These are phyloP conservation scores for Colletotrichum destructivum DNA, from an alignment of 2,329 filamentous ascomycete genomes.

Conservation along the genomic window DNA sequence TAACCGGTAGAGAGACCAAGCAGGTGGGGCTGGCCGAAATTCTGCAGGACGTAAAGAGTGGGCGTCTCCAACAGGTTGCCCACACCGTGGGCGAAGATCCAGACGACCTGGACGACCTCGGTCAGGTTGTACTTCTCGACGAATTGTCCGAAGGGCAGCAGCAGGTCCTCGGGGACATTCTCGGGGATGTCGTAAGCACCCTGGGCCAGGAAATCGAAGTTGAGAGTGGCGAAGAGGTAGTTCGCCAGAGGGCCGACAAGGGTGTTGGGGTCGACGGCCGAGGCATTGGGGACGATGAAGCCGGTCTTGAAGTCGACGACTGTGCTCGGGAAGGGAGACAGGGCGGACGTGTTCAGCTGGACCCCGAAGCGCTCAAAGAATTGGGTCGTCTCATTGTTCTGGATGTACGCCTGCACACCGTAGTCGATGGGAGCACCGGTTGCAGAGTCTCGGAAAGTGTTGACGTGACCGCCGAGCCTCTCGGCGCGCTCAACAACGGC, in stretches of 20 bases:
- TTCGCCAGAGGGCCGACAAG: slow-evolving; percentile 25
- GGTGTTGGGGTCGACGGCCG: slow-evolving; percentile 29
- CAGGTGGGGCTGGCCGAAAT: slow-evolving; percentile 47
- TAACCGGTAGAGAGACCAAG: slow-evolving; percentile 56
- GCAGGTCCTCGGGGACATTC: slow-evolving; percentile 48
- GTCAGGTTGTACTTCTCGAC: slow-evolving; percentile 36
- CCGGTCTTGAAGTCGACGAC: slow-evolving; percentile 42
- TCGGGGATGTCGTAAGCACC: slow-evolving; percentile 55
- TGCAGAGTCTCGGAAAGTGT: slow-evolving; percentile 60
- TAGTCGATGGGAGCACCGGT: slow-evolving; percentile 53
- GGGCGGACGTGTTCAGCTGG: slow-evolving; percentile 19
- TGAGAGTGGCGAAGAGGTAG: slow-evolving; percentile 33
- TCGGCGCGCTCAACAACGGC: slow-evolving; percentile 60
- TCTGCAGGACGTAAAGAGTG: slow-evolving; percentile 58
- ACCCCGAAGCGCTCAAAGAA: slow-evolving; percentile 64
- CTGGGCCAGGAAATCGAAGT: slow-evolving; percentile 42
- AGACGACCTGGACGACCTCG: slow-evolving; percentile 46
- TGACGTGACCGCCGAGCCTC: slow-evolving; percentile 61
- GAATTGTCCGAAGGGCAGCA: slow-evolving; percentile 45
- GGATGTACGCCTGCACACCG: slow-evolving; percentile 54
- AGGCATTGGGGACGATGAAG: slow-evolving; percentile 36
- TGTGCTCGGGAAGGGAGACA: slow-evolving; percentile 38
- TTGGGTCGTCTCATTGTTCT: slow-evolving; percentile 55
- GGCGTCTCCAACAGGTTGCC: slow-evolving; percentile 58
- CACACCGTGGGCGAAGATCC: slow-evolving; percentile 54